These are phyloP conservation scores for Penicillium bialowiezense DNA, from an alignment of 495 filamentous ascomycete genomes.

Conservation along the genomic window DNA sequence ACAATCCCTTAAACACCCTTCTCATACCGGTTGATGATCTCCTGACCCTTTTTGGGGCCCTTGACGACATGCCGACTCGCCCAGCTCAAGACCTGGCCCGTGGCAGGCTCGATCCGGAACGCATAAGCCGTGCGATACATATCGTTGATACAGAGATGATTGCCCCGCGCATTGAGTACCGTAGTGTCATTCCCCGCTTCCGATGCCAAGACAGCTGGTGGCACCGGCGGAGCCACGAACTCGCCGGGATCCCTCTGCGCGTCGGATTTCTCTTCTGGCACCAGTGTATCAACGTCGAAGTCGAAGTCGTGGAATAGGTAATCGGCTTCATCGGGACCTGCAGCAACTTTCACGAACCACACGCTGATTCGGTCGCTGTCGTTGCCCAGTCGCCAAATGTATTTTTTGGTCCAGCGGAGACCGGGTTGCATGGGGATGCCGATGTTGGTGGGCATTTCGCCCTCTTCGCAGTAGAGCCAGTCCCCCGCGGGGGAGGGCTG, in stretches of 20 bases:
- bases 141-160: constrained; percentile 48
- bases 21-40: constrained; percentile 43
- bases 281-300: constrained; percentile 12
- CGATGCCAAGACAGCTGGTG: constrained; percentile 12
- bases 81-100: constrained; percentile 43
- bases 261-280: background rate
- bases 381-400: constrained; percentile 40
- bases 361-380: constrained; percentile 35
- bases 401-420: constrained; percentile 45
- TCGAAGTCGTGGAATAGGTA: constrained; percentile 48
- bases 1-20: constrained; percentile 18
- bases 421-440: constrained; percentile 17
- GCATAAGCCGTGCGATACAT: constrained; percentile 50
- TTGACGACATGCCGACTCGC: constrained; percentile 46
- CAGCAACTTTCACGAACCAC: constrained; percentile 45
- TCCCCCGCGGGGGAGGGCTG: constrained; percentile 24
- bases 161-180: constrained; percentile 36
- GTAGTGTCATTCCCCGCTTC: constrained; percentile 15
- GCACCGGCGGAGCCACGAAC: constrained; percentile 28
- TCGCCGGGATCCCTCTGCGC: constrained; percentile 1
- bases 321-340: constrained; percentile 36
- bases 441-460: constrained; percentile 32
- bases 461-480: constrained; percentile 46
- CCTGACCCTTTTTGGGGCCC: constrained; percentile 48
- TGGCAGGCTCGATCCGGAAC: constrained; percentile 35